Evolutionary conservation across 1,139 yeast species (phyloP), one percentile per base, ranked within the genome.

Genomic region (Diutina pseudorugosa): DNA sequence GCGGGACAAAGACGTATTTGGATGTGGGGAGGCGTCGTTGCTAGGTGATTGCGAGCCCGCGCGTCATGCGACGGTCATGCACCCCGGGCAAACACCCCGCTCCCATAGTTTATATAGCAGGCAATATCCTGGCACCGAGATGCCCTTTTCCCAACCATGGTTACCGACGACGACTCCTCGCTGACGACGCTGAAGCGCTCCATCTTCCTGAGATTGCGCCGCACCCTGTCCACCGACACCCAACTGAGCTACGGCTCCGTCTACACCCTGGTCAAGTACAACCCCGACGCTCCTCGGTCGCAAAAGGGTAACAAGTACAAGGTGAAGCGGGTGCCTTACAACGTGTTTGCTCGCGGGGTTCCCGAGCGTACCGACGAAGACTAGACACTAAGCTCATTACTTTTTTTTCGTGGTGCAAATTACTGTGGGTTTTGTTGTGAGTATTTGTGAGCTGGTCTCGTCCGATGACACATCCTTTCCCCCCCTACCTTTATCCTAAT

Each of bases 111-210:
- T 30, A 30, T 30, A 30, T 30, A 30, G 36, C 36, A 14, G 36
- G 36, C 36, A 14, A 14, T 11, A 30, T 30, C 36, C 36, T 14
- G n/a, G n/a, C n/a, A n/a, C n/a, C n/a, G n/a, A n/a, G n/a, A n/a
- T n/a, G n/a, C n/a, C n/a, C n/a, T n/a, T n/a, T n/a, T n/a, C n/a
- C n/a, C n/a, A 14, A 11, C 11, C 6, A 30, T 30, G 36, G 36
- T 9, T 12, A 5, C 25, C 12, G 47, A 43, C 19, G 47, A 43
- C 33, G 45, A 41, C 25, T 20, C 47, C 12, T 25, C 21, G 20
- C 49, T 45, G 49, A 45, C 49, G n/a, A 16, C 12, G 18, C 40
- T 25, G 49, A 45, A 45, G 49, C n/a, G n/a, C 21, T 36, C 25
- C 41, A 7, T 45, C 21, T 45, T 45, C 21, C 27, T 33, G 9